phyloP scores from a whole-genome alignment of 352 stramenopile genomes.

The Pythium grandisporangium region DNA sequence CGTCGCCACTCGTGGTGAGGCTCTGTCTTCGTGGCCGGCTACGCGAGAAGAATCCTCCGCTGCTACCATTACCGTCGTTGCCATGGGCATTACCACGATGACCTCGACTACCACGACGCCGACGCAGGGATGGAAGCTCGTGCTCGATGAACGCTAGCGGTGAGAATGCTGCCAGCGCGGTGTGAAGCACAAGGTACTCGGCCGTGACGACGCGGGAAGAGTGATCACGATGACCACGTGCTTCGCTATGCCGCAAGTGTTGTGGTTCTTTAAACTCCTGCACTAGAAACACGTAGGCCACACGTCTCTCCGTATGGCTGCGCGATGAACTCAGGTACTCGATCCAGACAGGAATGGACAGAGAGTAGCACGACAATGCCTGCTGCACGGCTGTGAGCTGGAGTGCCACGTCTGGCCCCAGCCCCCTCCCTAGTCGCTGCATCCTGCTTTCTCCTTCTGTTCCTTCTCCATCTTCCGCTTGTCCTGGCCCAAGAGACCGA shows the following conservation, averaged over 20 bases:
- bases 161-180: constrained; percentile 23
- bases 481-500: too few species aligned
- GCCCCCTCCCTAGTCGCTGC: not conserved
- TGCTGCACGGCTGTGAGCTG: constrained; percentile 18
- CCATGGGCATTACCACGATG: too few species aligned
- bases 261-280: constrained; percentile 8
- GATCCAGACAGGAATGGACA: constrained; percentile 34
- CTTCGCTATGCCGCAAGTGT: too few species aligned
- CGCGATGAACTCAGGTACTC: constrained; percentile 39
- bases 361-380: constrained; percentile 19
- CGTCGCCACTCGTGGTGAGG: too few species aligned
- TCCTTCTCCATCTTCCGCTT: not conserved
- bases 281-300: constrained; percentile 35
- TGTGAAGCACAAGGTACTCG: constrained; percentile 29
- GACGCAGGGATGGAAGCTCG: constrained; percentile 3
- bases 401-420: constrained; percentile 2
- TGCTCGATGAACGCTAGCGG: constrained; percentile 30
- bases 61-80: too few species aligned
- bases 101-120: constrained; percentile 7
- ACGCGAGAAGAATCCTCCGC: constrained; percentile 9
- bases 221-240: too few species aligned
- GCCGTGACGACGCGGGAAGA: not conserved
- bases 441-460: not conserved
- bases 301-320: constrained; percentile 25
- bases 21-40: too few species aligned